These are phyloP conservation scores for Beauveria medogensis DNA, from an alignment of 2,329 filamentous ascomycete genomes.

Conservation along the genomic window DNA sequence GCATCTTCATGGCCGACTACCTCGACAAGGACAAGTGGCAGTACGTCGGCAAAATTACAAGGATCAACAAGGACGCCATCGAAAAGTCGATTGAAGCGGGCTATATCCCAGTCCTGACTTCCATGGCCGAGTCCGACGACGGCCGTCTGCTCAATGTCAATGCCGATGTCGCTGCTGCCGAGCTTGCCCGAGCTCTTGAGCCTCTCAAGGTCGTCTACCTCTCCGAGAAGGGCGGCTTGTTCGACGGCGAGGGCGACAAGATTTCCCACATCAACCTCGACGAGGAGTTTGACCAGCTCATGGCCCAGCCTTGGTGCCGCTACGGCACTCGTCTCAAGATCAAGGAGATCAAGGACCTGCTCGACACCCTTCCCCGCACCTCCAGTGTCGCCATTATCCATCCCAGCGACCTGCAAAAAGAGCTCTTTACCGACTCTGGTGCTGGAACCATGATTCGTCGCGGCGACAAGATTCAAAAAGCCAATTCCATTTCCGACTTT, in stretches of 20 bases:
- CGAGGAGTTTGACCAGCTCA: conserved; percentile 87
- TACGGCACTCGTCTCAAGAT: conserved; percentile 96
- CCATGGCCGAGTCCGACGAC: conserved; percentile 88
- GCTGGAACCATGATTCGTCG: conserved; percentile 88
- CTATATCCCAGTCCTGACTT: conserved; percentile 87
- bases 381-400: conserved; percentile 97
- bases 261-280: conserved; percentile 97
- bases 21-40: conserved; percentile 95
- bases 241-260: conserved; percentile 88
- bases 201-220: conserved; percentile 97
- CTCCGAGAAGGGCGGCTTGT: conserved; percentile 95
- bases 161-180: conserved; percentile 90
- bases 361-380: conserved; percentile 79
- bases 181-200: conserved; percentile 80
- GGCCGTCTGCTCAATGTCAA: conserved; percentile 96
- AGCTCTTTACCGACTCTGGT: conserved; percentile 92
- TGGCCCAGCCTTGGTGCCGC: conserved; percentile 90
- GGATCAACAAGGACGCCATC: conserved; percentile 83
- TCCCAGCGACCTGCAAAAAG: conserved; percentile 89
- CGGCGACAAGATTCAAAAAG: conserved; percentile 79
- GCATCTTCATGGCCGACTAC: conserved; percentile 89
- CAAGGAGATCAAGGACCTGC: conserved; percentile 89
- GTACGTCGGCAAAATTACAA: conserved; percentile 89
- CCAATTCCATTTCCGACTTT: conserved; percentile 64
- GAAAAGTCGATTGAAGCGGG: conserved; percentile 85